These are phyloP conservation scores for Chrysoporthe cubensis DNA, from an alignment of 2,329 filamentous ascomycete species.

Conservation along the genomic window DNA sequence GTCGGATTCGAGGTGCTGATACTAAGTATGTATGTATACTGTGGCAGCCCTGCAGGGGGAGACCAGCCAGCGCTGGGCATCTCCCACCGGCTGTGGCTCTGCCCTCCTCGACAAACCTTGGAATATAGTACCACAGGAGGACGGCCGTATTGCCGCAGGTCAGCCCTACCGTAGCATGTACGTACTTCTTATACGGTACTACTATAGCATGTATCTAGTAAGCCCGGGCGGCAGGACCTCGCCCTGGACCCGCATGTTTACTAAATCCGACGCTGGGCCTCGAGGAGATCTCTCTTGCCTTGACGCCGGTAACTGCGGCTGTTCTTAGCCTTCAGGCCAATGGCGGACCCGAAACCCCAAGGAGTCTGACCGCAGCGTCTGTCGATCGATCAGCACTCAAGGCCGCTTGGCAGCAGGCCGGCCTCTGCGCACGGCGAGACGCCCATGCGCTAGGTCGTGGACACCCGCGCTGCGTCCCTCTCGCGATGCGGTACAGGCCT, in stretches of 20 bases:
- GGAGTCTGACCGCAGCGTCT: neutral
- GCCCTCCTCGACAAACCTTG: too few species aligned
- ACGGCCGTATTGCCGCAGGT: neutral
- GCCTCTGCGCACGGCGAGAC: slow-evolving; percentile 3
- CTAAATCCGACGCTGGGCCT: too few species aligned
- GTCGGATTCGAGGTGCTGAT: neutral
- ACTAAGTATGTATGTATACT: too few species aligned
- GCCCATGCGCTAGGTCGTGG: neutral
- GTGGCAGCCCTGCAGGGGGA: neutral
- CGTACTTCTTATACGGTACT: too few species aligned
- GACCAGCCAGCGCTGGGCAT: too few species aligned
- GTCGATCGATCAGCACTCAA: neutral
- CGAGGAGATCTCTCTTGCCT: neutral
- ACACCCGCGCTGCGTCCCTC: too few species aligned
- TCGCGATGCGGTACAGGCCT: too few species aligned
- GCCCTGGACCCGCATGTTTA: too few species aligned
- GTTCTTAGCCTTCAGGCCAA: neutral
- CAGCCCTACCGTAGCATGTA: neutral
- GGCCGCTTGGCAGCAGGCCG: neutral
- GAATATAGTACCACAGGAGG: too few species aligned
- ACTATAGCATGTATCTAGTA: too few species aligned
- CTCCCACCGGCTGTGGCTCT: neutral
- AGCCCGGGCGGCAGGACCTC: too few species aligned
- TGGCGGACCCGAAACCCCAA: neutral
- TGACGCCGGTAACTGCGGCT: neutral